A percentile compares a stretch with the other conserved stretches of the same genome.
phyloP scores from a whole-genome alignment of 352 stramenopile species.

The Globisporangium alternatum region DNA sequence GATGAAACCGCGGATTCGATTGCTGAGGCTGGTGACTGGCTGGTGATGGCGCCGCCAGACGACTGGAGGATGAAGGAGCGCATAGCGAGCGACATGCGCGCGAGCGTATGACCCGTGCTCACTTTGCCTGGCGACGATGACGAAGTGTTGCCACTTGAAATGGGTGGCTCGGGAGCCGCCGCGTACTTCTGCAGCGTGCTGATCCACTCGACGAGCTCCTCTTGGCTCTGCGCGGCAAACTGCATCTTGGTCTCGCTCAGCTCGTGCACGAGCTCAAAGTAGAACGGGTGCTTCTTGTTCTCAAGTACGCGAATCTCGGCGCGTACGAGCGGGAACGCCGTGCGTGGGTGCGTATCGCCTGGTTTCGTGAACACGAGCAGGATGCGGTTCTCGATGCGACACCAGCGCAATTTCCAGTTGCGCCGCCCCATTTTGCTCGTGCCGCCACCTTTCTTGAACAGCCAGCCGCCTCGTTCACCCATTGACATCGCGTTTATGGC shows the following conservation, averaged over 20 bases:
- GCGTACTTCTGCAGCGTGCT: conserved; percentile 49
- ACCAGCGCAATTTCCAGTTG: conserved; percentile 79
- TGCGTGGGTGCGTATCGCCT: conserved; percentile 47
- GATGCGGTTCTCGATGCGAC: conserved; percentile 70
- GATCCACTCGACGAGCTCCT: conserved; percentile 64
- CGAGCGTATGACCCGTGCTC: conserved; percentile 42
- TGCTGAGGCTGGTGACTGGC: not conserved
- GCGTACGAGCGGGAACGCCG: conserved; percentile 62
- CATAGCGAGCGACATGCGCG: conserved; percentile 77
- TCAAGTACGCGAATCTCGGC: conserved; percentile 59
- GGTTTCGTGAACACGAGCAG: conserved; percentile 64
- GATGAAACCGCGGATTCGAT: not conserved
- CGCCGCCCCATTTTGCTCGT: conserved; percentile 70
- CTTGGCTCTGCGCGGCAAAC: conserved; percentile 61
- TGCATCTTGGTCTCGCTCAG: conserved; percentile 76
- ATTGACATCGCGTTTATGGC: not conserved
- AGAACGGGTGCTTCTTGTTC: conserved; percentile 70
- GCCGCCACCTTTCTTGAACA: conserved; percentile 81
- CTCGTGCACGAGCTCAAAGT: conserved; percentile 77
- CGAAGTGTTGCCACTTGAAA: not conserved
- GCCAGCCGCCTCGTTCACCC: conserved; percentile 36
- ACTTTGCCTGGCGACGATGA: conserved; percentile 37
- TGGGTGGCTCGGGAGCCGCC: conserved; percentile 42
- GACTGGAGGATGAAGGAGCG: conserved; percentile 71
- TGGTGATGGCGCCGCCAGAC: conserved; percentile 12